Conservation (phyloP, 768 basidiomycete genomes). For the Fomitopsis serialis region DNA sequence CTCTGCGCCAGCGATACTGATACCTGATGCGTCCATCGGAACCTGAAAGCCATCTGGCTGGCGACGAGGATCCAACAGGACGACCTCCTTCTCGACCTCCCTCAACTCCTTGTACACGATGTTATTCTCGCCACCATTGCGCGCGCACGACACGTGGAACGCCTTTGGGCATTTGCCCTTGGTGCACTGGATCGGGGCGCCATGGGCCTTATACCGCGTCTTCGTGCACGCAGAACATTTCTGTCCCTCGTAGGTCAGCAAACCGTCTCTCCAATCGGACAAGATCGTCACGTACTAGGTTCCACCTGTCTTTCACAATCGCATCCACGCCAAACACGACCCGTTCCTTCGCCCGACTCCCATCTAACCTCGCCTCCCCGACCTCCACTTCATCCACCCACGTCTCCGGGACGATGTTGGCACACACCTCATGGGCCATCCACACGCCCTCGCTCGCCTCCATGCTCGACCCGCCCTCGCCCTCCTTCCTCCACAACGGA, state of each 20-base stretch:
- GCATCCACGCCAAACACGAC: conserved; percentile 81
- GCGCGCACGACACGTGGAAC: conserved; percentile 90
- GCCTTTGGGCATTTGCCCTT: conserved; percentile 92
- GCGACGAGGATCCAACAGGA: conserved; percentile 44
- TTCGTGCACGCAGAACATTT: conserved; percentile 90
- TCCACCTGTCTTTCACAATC: conserved; percentile 91
- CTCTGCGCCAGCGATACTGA: neutral
- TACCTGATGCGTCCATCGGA: neutral
- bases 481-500: conserved; percentile 45
- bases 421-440: conserved; percentile 81
- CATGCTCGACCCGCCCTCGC: conserved; percentile 30
- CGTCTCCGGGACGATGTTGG: conserved; percentile 81
- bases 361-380: conserved; percentile 23
- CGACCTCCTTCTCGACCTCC: conserved; percentile 79
- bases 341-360: conserved; percentile 33
- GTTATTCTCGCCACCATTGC: conserved; percentile 43
- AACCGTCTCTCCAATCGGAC: neutral
- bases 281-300: conserved; percentile 51
- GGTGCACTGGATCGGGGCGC: conserved; percentile 87
- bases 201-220: conserved; percentile 58
- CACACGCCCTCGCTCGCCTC: conserved; percentile 35
- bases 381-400: conserved; percentile 75
- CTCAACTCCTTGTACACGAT: conserved; percentile 58
- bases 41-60: conserved; percentile 2
- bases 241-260: conserved; percentile 31